These are phyloP conservation scores for Exidia glandulosa DNA, from an alignment of 768 basidiomycete species.

Conservation along the genomic window DNA sequence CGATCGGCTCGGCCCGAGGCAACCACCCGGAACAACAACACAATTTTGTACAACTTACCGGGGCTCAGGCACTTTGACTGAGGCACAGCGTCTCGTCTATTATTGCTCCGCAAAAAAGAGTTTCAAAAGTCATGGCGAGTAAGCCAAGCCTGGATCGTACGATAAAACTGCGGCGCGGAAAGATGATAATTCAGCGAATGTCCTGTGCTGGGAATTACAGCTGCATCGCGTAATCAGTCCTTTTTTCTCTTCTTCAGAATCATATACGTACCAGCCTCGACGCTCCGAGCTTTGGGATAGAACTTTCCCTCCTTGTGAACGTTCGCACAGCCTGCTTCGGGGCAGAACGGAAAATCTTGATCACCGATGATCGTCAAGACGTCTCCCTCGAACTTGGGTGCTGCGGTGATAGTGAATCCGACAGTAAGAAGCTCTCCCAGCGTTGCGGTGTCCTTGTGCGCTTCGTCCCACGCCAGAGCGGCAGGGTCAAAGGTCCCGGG, in stretches of 20 bases:
- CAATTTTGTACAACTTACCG: no score
- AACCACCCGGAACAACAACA: no score
- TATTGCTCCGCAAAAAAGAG: no score
- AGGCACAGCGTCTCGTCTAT: no score
- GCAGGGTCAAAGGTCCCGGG: not conserved
- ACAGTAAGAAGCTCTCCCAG: not conserved
- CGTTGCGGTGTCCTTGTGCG: not conserved
- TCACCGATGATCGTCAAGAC: not conserved
- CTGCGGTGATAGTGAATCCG: not conserved
- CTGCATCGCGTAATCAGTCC: not conserved
- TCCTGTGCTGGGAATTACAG: not conserved
- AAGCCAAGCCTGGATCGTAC: not conserved
- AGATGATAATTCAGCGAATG: not conserved
- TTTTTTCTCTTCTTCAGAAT: not conserved
- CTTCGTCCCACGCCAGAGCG: not conserved
- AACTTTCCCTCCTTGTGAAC: not conserved
- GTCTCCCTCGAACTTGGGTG: not conserved
- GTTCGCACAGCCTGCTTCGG: not conserved
- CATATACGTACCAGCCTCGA: not conserved
- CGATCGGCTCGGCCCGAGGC: no score
- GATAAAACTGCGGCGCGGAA: not conserved
- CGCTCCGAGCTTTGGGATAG: not conserved
- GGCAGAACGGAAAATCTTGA: not conserved
- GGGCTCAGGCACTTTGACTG: no score
- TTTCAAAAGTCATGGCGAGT: not conserved